A percentile compares a stretch with the other conserved stretches of the same genome.
These are phyloP conservation scores for Macaranga tanarius DNA, from an alignment of 441 rosid genomes.

Conservation along the genomic window DNA sequence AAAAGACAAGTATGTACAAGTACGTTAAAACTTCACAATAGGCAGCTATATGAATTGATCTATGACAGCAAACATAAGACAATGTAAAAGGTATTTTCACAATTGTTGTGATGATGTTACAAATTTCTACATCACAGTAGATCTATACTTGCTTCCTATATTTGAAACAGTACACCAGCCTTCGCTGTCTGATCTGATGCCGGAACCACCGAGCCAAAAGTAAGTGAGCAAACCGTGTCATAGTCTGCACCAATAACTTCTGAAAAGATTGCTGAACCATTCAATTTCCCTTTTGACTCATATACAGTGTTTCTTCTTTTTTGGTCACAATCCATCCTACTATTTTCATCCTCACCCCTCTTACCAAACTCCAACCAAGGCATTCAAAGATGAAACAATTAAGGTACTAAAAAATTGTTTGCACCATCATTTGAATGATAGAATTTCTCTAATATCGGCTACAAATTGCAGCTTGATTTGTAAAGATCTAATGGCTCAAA, in stretches of 20 bases:
- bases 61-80: not conserved
- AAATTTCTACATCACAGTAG: slow-evolving; percentile 1
- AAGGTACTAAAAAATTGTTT: not conserved
- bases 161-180: slow-evolving; percentile 7
- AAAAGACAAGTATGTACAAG: not conserved
- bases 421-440: slow-evolving; percentile 2
- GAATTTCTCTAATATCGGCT: not conserved
- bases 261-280: not conserved
- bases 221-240: slow-evolving; percentile 11
- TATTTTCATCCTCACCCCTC: not conserved
- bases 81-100: not conserved
- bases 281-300: not conserved
- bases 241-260: not conserved
- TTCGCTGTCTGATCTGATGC: slow-evolving; percentile 10
- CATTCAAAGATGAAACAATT: not conserved
- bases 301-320: not conserved
- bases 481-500: not conserved
- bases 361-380: not conserved
- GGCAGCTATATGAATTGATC: slow-evolving; percentile 1
- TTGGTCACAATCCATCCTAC: not conserved
- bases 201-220: slow-evolving; percentile 16
- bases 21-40: not conserved
- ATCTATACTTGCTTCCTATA: not conserved
- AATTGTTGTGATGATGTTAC: not conserved
- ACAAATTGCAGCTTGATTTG: not conserved